Percentiles rank a stretch among this genome's conserved stretches.
These are phyloP conservation scores for Camelina sativa DNA, from an alignment of 345 rosid genomes.

Conservation along the genomic window DNA sequence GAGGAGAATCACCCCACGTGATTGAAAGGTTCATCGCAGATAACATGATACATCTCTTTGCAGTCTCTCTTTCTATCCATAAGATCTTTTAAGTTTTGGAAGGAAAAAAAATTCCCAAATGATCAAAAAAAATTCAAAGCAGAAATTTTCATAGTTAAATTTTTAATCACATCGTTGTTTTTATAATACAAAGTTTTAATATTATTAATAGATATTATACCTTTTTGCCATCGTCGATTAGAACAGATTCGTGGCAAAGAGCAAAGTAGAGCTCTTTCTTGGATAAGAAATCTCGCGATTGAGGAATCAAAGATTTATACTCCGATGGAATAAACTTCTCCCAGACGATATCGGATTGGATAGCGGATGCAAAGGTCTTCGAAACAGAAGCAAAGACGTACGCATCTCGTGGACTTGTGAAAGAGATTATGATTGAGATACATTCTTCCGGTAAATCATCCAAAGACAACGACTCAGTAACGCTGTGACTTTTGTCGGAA, in stretches of 20 bases:
- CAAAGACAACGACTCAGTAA: conserved; percentile 1
- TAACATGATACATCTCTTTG: conserved; percentile 14
- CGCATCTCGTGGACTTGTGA: conserved; percentile 51
- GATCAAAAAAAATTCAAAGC: neutral
- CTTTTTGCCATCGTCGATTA: conserved; percentile 49
- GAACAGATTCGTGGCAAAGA: conserved; percentile 46
- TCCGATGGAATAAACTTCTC: conserved; percentile 56
- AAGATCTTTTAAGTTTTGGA: neutral
- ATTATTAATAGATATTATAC: conserved; percentile 33
- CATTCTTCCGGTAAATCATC: conserved; percentile 45
- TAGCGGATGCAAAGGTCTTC: conserved; percentile 47
- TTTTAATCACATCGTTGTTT: no score
- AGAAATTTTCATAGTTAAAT: neutral
- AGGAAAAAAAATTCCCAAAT: no score
- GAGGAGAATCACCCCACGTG: neutral
- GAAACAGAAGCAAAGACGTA: conserved; percentile 50
- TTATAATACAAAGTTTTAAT: no score
- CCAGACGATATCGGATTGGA: conserved; percentile 59
- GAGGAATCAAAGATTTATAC: conserved; percentile 26
- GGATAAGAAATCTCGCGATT: conserved; percentile 30
- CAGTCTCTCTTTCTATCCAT: neutral
- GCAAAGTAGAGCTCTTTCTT: conserved; percentile 54
- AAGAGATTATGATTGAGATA: conserved; percentile 49
- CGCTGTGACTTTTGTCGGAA: neutral
- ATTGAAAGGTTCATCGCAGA: neutral